Evolutionary conservation across 495 filamentous ascomycete species (phyloP).

Genomic region (Penicillium paradoxum): DNA sequence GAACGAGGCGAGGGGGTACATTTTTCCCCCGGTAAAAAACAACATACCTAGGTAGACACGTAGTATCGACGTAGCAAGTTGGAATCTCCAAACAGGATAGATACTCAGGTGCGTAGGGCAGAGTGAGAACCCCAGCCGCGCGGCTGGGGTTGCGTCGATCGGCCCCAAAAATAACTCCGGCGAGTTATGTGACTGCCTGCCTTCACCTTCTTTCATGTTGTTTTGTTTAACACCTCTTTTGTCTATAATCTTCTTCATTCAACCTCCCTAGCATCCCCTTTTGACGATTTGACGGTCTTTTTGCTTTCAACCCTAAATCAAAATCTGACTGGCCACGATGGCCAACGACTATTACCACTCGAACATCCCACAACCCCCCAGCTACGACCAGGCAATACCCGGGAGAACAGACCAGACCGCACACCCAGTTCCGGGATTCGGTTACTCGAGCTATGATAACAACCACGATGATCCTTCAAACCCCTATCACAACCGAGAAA

Average conservation of each 20-base stretch:
- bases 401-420: slow-evolving; percentile 24
- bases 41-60: no score
- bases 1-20: no score
- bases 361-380: slow-evolving; percentile 38
- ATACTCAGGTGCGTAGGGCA: no score
- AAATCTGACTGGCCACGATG: slow-evolving; percentile 48
- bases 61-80: no score
- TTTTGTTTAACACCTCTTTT: background rate
- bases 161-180: slow-evolving; percentile 27
- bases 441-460: slow-evolving; percentile 23
- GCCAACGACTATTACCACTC: slow-evolving; percentile 76
- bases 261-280: background rate
- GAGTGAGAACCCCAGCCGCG: slow-evolving; percentile 11
- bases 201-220: slow-evolving; percentile 4
- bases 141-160: slow-evolving; percentile 23
- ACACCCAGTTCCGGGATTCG: slow-evolving; percentile 25
- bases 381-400: slow-evolving; percentile 39
- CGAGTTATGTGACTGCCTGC: slow-evolving; percentile 24
- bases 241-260: background rate
- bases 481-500: slow-evolving; percentile 36
- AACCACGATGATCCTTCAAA: slow-evolving; percentile 25
- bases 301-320: background rate
- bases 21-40: no score
- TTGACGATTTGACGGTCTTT: slow-evolving; percentile 3
- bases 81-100: no score